Conservation (phyloP, 2,329 filamentous ascomycete genomes). For the Shiraia bambusicola region DNA sequence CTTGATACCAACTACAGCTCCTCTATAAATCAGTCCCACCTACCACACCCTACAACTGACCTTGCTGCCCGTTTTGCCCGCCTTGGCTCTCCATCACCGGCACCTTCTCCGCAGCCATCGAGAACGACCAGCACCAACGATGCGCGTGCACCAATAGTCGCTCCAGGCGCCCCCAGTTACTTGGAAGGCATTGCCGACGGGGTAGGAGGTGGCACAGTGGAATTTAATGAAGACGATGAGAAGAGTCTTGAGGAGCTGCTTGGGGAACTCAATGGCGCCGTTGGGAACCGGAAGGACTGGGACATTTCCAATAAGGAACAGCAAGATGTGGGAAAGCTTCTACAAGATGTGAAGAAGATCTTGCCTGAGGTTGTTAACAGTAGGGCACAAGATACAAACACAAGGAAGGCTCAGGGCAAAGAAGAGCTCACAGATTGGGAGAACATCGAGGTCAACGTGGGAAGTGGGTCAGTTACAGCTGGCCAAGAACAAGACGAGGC, state of each 20-base stretch:
- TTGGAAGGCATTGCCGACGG: slow-evolving; percentile 36
- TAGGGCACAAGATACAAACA: slow-evolving; percentile 8
- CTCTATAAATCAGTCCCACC: slow-evolving; percentile 15
- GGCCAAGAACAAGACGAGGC: slow-evolving; percentile 22
- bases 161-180: slow-evolving; percentile 39
- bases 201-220: slow-evolving; percentile 24
- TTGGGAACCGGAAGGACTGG: slow-evolving; percentile 42
- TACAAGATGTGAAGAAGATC: slow-evolving; percentile 46
- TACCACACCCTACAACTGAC: slow-evolving; percentile 28
- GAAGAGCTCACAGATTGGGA: slow-evolving; percentile 34
- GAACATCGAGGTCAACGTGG: slow-evolving; percentile 36
- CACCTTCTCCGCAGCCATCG: slow-evolving; percentile 27
- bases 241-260: slow-evolving; percentile 51
- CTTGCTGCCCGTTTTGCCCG: slow-evolving; percentile 43
- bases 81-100: slow-evolving; percentile 35
- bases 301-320: slow-evolving; percentile 45
- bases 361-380: slow-evolving; percentile 37
- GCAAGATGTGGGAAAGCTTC: slow-evolving; percentile 43
- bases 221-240: slow-evolving; percentile 45
- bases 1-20: slow-evolving; percentile 29
- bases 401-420: slow-evolving; percentile 7
- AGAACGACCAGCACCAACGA: slow-evolving; percentile 21
- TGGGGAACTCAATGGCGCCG: slow-evolving; percentile 40
- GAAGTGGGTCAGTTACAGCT: slow-evolving; percentile 19
- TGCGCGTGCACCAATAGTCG: slow-evolving; percentile 22